Evolutionary conservation across 202 grass and related monocot species (phyloP), one percentile per base, ranked within the genome.

Genomic region (Setaria italica): DNA sequence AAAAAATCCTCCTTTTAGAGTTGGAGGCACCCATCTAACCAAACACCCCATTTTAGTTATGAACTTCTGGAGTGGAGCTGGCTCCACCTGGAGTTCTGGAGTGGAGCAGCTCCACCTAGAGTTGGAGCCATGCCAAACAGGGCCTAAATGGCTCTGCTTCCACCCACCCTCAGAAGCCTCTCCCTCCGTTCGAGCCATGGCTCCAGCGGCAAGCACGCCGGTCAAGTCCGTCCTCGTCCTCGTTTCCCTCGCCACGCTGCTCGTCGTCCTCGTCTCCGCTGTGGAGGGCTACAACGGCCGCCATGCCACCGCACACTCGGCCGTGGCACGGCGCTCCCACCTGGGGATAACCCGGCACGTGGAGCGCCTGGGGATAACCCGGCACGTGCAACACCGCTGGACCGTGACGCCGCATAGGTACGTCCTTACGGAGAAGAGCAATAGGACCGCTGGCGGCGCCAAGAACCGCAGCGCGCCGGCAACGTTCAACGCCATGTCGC

Each of bases 391-490:
- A 19, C 55, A 85, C 20, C 76, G 70, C 76, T 63, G 70, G 63
- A 81, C 62, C 3, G 17, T 29, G 13, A 48, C 19, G 19, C 54
- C 55, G 5, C 85, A 88, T 77, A 48, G 85, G 20, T 85, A 87
- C 85, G 4, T 91, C 37, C 89, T 91, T 8, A 47, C 55, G 0
- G 85, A 91, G 85, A 85, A 65, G 29, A 77, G 8, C n/a, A 12
- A 30, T 29, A 0, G 7, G 57, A 11, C 57, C 13, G 9, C 20
- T 2, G 15, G 15, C 0, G 8, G n/a, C 4, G 20, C 30, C n/a
- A n/a, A n/a, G 6, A 76, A 84, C 21, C 46, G 2, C n/a, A 80
- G 54, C 2, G 25, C 47, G 55, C 66, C 80, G 17, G 7, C 72
- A 11, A 9, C 56, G n/a, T 10, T 20, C 2, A 35, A 3, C 34